Evolutionary conservation across 2,329 filamentous ascomycete genomes (phyloP), one percentile per base, ranked within the genome.

Genomic region (Aspergillus alliaceus): DNA sequence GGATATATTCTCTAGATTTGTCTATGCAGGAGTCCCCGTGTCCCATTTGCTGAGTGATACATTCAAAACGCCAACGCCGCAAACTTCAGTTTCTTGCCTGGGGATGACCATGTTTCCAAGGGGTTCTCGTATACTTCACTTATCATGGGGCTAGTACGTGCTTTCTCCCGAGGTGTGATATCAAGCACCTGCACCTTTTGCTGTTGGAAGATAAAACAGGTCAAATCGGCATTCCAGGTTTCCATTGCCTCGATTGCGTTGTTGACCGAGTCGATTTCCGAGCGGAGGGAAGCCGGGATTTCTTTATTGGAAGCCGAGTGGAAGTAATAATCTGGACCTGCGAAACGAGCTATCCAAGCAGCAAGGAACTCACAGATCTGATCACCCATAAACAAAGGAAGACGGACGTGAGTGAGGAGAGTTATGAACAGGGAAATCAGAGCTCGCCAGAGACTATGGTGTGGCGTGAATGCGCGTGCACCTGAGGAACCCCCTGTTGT

Each of bases 201-300:
- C 24, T 63, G 62, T 52, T 63, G 61, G 50, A 77, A 77, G 6
- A 77, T 62, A 53, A 77, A 73, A 75, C 75, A 78, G 0, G 75
- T 71, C 29, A 77, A 52, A 62, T 77, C 75, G 9, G 66, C 59
- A 58, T 77, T 77, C 74, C 74, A 77, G 9, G 65, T 67, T 59
- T 75, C 69, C 75, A 78, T 77, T 1, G 75, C 71, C 9, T 61
- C 63, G 46, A 77, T 71, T 1, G 69, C 71, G 11, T 59, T 51
- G 9, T 74, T 64, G 12, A 75, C 64, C 2, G 64, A 62, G 11
- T 64, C 52, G 18, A 68, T 31, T 20, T 64, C 54, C 58, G 62
- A 12, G 6, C 6, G 15, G 2, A 35, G 31, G 7, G 57, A 56
- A 6, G 62, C 15, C 2, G 40, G n/a, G 24, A n/a, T 18, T 25